These are phyloP conservation scores for Aspergillus novoparasiticus DNA, from an alignment of 2,329 filamentous ascomycete species.

Conservation along the genomic window DNA sequence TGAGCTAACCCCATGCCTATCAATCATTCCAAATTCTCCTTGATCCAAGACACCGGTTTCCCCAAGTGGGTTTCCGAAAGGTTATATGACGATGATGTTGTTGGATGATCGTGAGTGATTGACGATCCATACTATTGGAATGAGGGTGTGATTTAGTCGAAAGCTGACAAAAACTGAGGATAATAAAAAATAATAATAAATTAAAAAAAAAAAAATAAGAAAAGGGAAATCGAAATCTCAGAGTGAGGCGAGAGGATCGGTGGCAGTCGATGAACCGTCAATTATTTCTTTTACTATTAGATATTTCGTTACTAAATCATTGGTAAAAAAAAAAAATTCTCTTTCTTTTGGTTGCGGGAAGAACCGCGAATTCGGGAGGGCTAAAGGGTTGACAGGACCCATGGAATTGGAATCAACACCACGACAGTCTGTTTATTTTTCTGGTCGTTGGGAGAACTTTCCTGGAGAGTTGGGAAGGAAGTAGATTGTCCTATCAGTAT, in stretches of 20 bases:
- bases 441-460: neutral
- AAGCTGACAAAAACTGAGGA: neutral
- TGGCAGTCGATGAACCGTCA: neutral
- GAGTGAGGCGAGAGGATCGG: slow-evolving; percentile 1
- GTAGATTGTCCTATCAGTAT: neutral
- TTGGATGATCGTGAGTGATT: slow-evolving; percentile 3
- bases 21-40: slow-evolving; percentile 1
- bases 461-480: neutral
- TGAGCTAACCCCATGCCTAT: neutral
- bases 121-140: slow-evolving; percentile 7
- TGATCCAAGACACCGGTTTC: neutral
- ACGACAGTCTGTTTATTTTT: neutral
- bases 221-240: neutral
- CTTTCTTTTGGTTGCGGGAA: neutral
- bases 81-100: neutral
- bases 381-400: slow-evolving; percentile 5
- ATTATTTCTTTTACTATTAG: neutral
- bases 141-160: neutral
- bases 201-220: neutral
- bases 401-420: neutral
- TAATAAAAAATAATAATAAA: neutral
- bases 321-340: neutral
- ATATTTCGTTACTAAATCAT: neutral
- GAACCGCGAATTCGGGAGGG: slow-evolving; percentile 2
- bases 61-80: slow-evolving; percentile 6